A percentile compares a stretch with the other conserved stretches of the same genome.
Conservation (phyloP, 306 rosid genomes). For the Cicer chorassanicum region DNA sequence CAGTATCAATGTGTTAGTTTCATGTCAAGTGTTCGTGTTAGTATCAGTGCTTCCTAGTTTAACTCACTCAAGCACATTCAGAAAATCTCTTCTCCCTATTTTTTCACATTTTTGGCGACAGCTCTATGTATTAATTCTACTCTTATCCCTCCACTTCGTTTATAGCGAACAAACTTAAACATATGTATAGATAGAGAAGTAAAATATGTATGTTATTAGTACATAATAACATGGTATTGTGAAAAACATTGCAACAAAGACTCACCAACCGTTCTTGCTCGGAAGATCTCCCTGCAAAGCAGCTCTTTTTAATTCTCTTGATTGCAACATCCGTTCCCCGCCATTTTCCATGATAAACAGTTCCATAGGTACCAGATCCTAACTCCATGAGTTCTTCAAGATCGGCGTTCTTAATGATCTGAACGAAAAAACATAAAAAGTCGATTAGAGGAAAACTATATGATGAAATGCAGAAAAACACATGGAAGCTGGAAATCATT, state of each 20-base stretch:
- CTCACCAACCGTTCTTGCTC: slow-evolving; percentile 92
- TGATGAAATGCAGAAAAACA: too few species aligned
- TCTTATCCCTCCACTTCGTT: slow-evolving; percentile 15
- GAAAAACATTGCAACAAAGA: slow-evolving; percentile 41
- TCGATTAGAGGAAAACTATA: slow-evolving; percentile 1
- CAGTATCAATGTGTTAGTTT: too few species aligned
- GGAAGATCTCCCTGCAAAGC: slow-evolving; percentile 78
- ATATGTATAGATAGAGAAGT: neutral
- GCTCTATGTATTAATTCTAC: neutral
- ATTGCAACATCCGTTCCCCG: slow-evolving; percentile 96
- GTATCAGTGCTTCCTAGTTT: too few species aligned
- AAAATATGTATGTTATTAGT: slow-evolving; percentile 19
- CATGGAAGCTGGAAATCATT: too few species aligned
- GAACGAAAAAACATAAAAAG: slow-evolving; percentile 35
- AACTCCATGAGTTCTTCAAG: slow-evolving; percentile 88
- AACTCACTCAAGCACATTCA: too few species aligned
- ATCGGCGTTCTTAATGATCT: slow-evolving; percentile 80
- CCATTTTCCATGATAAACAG: slow-evolving; percentile 98
- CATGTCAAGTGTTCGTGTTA: too few species aligned
- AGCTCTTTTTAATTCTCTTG: slow-evolving; percentile 89
- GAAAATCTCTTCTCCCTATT: too few species aligned
- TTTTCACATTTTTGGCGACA: too few species aligned
- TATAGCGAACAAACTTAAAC: slow-evolving; percentile 10
- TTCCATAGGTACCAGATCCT: slow-evolving; percentile 97
- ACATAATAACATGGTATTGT: neutral